Base-by-base conservation (phyloP, 2,329 filamentous ascomycete genomes). In the Aspergillus terreus region DNA sequence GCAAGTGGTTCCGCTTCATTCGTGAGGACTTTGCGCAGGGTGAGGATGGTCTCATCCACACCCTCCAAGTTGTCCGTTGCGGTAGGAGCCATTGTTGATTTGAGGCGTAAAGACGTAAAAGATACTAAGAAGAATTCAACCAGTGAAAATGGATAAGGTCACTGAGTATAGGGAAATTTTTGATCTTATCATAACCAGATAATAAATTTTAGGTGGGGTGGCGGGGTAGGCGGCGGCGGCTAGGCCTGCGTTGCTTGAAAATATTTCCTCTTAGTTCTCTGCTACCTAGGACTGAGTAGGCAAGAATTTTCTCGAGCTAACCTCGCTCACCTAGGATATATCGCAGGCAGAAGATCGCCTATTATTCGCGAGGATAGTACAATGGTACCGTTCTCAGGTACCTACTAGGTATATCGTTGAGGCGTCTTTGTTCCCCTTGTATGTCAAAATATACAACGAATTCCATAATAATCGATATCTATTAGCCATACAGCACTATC, bases 1-100 rank as follows among this genome's bases (percentile, higher is more conserved):
- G 92, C 87, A 49, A 99, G 87, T 43, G 92, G 85, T 56, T 88
- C 87, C 12, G 81, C 75, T 76, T 97, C 94, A 45, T 88, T 87
- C 63, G 82, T 86, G 54, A 99, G 84, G 53, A 86, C 88, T 65
- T 87, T 81, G 66, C 90, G 86, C 35, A 78, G 71, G 32, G 69
- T 64, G 41, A 68, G 56, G 54, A 80, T 67, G 6, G 75, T 75
- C 48, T 65, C 59, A 53, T 73, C 68, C 11, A 59, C 50, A 40
- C 50, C 54, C 43, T 58, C 55, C 14, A 55, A 32, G 25, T 52
- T 49, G 33, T 64, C 67, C n/a, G 60, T 65, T 33, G 64, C 60
- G 55, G 65, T 63, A 36, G 65, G 62, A 15, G 66, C 52, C 68
- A 73, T 73, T 44, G 50, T 62, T 30, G 17, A 35, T 48, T 38